Percentiles rank a stretch among this genome's conserved stretches.
Evolutionary conservation across 768 basidiomycete genomes (phyloP).

Genomic region (Omphalotus guepiniiformis): DNA sequence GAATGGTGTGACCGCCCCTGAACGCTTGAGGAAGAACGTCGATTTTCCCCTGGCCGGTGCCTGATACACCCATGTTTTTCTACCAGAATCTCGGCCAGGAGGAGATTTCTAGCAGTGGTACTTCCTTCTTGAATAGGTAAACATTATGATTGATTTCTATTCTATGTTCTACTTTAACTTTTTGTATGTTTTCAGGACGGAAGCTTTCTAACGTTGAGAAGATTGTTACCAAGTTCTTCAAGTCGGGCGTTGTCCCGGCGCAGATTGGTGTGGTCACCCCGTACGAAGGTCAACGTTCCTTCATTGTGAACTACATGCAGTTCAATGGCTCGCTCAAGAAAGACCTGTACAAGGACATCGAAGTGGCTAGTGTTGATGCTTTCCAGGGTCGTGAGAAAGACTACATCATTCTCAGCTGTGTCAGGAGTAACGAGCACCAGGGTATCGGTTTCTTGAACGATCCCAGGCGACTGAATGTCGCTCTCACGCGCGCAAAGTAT

Average conservation of each 20-base stretch:
- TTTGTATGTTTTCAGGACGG: conserved; percentile 56
- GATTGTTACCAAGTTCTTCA: conserved; percentile 99
- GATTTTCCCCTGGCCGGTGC: conserved; percentile 99
- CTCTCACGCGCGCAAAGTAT: conserved; percentile 95
- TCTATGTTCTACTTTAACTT: conserved; percentile 8
- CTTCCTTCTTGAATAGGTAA: conserved; percentile 93
- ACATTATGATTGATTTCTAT: conserved; percentile 14
- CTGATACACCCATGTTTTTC: conserved; percentile 99
- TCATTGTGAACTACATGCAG: conserved; percentile 99
- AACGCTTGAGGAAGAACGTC: conserved; percentile 94
- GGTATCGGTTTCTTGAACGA: conserved; percentile 99
- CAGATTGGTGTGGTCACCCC: conserved; percentile 99
- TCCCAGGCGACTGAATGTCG: conserved; percentile 93
- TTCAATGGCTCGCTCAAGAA: conserved; percentile 99
- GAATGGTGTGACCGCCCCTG: conserved; percentile 98
- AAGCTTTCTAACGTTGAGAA: conserved; percentile 99
- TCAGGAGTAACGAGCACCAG: conserved; percentile 98
- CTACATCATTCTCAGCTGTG: conserved; percentile 97
- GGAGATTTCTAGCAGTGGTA: conserved; percentile 97
- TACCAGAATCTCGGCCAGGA: conserved; percentile 99
- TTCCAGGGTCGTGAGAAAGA: conserved; percentile 99
- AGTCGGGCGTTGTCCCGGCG: conserved; percentile 90
- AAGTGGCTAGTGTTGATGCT: conserved; percentile 97
- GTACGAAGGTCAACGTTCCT: conserved; percentile 97
- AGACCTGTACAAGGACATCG: conserved; percentile 98